Conservation (phyloP, 2,329 filamentous ascomycete genomes). For the Helminthosporium solani region DNA sequence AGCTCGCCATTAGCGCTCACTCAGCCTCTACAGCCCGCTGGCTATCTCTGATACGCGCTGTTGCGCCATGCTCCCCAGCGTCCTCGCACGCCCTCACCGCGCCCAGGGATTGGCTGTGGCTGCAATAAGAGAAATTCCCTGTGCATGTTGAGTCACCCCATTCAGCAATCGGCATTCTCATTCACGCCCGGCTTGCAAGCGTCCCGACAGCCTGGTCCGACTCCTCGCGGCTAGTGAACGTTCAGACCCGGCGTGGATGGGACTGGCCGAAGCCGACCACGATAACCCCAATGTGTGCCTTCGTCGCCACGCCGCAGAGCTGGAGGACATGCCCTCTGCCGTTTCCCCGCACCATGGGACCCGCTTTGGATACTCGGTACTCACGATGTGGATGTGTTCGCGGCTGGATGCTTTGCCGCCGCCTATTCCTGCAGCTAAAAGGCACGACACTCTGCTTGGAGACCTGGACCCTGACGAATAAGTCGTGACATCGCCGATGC, state of each 20-base stretch:
- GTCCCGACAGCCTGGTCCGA: conserved; percentile 5
- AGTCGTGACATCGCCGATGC: conserved; percentile 14
- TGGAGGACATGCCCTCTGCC: no score
- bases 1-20: not conserved
- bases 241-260: no score
- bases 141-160: conserved; percentile 9
- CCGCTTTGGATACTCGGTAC: not conserved
- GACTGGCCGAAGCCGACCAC: no score
- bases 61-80: not conserved
- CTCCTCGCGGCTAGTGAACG: no score
- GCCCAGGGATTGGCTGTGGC: conserved; percentile 10
- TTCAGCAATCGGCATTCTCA: conserved; percentile 3
- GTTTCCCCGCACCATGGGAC: conserved; percentile 2
- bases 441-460: conserved; percentile 4
- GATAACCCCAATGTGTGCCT: no score
- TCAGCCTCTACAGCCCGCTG: not conserved
- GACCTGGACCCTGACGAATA: conserved; percentile 4
- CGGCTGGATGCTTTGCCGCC: not conserved
- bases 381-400: conserved; percentile 1
- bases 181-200: not conserved
- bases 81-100: not conserved
- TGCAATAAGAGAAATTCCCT: conserved; percentile 6
- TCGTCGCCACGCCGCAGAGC: no score
- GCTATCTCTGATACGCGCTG: no score
- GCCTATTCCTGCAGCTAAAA: conserved; percentile 10